phyloP scores from a whole-genome alignment of 257 asterid genomes.

The Orobanche coerulescens region DNA sequence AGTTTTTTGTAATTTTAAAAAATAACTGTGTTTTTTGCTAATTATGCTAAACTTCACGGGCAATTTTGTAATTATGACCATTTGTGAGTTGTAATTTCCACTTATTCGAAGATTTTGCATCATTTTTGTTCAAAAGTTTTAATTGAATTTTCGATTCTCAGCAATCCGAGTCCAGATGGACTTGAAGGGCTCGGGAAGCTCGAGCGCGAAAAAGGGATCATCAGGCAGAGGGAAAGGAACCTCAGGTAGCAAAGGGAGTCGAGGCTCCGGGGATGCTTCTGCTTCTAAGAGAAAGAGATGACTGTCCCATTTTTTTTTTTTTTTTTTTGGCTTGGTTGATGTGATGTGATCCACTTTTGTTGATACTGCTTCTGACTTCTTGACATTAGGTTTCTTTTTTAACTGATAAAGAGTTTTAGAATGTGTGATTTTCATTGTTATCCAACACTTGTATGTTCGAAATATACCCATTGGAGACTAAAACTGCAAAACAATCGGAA shows the following conservation, averaged over 20 bases:
- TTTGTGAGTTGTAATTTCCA: not conserved
- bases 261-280: constrained; percentile 34
- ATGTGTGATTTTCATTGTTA: too few relatives aligned
- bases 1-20: too few relatives aligned
- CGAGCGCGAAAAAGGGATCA: constrained; percentile 42
- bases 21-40: too few relatives aligned
- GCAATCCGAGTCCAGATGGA: constrained; percentile 69
- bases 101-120: not conserved
- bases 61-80: too few relatives aligned
- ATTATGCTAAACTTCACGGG: too few relatives aligned
- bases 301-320: not conserved
- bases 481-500: too few relatives aligned
- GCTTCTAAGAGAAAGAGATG: constrained; percentile 77
- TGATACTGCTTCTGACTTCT: too few relatives aligned
- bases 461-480: too few relatives aligned
- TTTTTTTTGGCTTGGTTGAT: constrained; percentile 8
- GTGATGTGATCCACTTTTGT: too few relatives aligned
- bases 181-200: constrained; percentile 61
- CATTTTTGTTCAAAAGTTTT: not conserved
- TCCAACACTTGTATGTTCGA: too few relatives aligned
- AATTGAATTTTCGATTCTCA: constrained; percentile 9
- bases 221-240: constrained; percentile 55
- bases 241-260: constrained; percentile 36
- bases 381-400: too few relatives aligned
- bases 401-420: too few relatives aligned